A percentile compares a stretch with the other conserved stretches of the same genome.
Evolutionary conservation across 2,329 filamentous ascomycete species (phyloP).

Genomic region (Aspergillus candidus): DNA sequence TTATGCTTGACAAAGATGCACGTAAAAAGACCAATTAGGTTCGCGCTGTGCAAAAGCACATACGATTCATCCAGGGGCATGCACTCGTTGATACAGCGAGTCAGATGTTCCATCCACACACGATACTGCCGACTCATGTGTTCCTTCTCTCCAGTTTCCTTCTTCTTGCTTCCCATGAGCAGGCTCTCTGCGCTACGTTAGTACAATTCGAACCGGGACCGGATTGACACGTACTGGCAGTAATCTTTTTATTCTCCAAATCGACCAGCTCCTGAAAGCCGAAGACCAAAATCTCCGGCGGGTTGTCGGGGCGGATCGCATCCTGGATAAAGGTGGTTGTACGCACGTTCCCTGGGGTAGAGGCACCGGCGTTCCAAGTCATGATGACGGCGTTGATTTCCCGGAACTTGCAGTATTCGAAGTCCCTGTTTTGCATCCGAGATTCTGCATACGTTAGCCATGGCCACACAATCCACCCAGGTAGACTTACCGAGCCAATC

Average conservation of each 20-base stretch:
- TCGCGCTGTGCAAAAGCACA: constrained; percentile 78
- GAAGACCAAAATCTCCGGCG: constrained; percentile 87
- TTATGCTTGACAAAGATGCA: constrained; percentile 88
- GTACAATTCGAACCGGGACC: constrained; percentile 4
- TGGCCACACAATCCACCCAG: background rate
- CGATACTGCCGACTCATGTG: constrained; percentile 97
- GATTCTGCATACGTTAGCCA: constrained; percentile 49
- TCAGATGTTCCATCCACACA: constrained; percentile 88
- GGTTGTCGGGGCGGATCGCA: constrained; percentile 66
- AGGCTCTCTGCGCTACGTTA: constrained; percentile 59
- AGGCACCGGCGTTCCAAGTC: constrained; percentile 97
- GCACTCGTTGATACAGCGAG: constrained; percentile 73
- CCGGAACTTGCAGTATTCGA: constrained; percentile 77
- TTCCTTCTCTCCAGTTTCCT: constrained; percentile 69
- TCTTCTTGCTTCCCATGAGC: constrained; percentile 73
- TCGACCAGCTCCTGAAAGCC: constrained; percentile 99
- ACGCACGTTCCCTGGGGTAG: constrained; percentile 76
- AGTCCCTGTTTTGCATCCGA: constrained; percentile 78
- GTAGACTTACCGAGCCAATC: constrained; percentile 69
- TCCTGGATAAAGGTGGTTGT: constrained; percentile 76
- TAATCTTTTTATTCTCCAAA: constrained; percentile 93
- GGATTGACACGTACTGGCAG: constrained; percentile 60
- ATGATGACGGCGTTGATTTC: constrained; percentile 73
- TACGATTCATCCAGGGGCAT: constrained; percentile 74
- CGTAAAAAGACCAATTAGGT: constrained; percentile 89